A percentile compares a stretch with the other conserved stretches of the same genome.
Evolutionary conservation across 2,329 filamentous ascomycete species (phyloP).

Genomic region (Exserohilum rostratum): DNA sequence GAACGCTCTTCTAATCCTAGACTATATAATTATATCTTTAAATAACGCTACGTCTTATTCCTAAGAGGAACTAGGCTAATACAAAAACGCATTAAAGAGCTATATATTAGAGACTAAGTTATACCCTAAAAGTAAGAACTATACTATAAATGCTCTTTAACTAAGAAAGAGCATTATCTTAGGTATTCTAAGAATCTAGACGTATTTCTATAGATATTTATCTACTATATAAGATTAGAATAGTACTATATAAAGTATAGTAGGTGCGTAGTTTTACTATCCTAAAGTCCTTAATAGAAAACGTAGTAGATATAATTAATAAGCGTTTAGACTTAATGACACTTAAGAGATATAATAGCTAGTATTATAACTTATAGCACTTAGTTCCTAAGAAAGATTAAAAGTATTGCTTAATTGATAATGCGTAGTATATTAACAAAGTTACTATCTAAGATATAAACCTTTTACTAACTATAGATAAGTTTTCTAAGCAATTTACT

Average conservation of each 20-base stretch:
- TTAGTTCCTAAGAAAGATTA: conserved; percentile 1
- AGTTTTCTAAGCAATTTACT: not conserved
- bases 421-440: not conserved
- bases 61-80: not conserved
- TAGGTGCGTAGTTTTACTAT: not conserved
- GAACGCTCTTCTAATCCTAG: not conserved
- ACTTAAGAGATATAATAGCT: not conserved
- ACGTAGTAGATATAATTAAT: not conserved
- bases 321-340: not conserved
- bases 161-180: not conserved
- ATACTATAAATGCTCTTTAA: not conserved
- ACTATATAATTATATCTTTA: not conserved
- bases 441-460: not conserved
- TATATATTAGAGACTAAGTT: not conserved
- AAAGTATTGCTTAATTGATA: conserved; percentile 1
- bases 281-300: not conserved
- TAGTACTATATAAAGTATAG: not conserved
- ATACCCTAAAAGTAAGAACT: not conserved
- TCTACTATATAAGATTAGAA: not conserved
- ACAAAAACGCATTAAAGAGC: not conserved
- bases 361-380: conserved; percentile 5
- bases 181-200: not conserved
- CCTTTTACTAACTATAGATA: not conserved
- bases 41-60: not conserved
- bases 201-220: not conserved